A percentile compares a stretch with the other conserved stretches of the same genome.
Conservation (phyloP, 2,329 filamentous ascomycete species). For the Xylariales sp. region DNA sequence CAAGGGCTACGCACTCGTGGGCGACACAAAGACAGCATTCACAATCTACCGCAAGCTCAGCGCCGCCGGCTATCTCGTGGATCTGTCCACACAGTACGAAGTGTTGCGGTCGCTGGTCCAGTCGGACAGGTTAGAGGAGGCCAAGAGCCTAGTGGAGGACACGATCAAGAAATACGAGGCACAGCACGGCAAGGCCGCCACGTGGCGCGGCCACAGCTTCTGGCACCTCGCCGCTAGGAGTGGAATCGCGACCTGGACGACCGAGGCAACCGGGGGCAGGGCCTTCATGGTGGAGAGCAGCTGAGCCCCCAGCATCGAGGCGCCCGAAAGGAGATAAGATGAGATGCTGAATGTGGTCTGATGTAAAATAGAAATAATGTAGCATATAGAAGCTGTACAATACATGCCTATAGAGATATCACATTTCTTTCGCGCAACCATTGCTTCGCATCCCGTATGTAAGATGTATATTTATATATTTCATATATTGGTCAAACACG, state of each 20-base stretch:
- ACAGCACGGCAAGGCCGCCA: constrained; percentile 10
- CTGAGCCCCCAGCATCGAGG: too few relatives aligned
- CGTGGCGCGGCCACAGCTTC: constrained; percentile 20
- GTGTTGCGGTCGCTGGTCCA: constrained; percentile 29
- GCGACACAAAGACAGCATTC: constrained; percentile 46
- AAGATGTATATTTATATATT: too few relatives aligned
- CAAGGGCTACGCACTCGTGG: constrained; percentile 57
- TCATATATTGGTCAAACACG: too few relatives aligned
- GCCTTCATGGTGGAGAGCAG: too few relatives aligned
- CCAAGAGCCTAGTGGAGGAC: constrained; percentile 16
- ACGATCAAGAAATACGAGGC: constrained; percentile 15
- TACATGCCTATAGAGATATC: too few relatives aligned
- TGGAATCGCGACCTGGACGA: constrained; percentile 6
- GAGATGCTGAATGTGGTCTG: too few relatives aligned
- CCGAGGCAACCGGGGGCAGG: constrained; percentile 1
- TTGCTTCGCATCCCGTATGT: too few relatives aligned
- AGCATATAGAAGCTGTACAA: too few relatives aligned
- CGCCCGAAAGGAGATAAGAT: too few relatives aligned
- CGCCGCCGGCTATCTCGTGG: constrained; percentile 33
- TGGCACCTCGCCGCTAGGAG: constrained; percentile 15
- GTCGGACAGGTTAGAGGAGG: constrained; percentile 12
- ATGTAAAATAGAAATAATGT: too few relatives aligned
- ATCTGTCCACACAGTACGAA: constrained; percentile 37
- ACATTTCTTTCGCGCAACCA: too few relatives aligned
- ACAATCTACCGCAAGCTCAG: constrained; percentile 42